phyloP scores from a whole-genome alignment of 768 basidiomycete genomes.

The Leccinellum rugosiceps region DNA sequence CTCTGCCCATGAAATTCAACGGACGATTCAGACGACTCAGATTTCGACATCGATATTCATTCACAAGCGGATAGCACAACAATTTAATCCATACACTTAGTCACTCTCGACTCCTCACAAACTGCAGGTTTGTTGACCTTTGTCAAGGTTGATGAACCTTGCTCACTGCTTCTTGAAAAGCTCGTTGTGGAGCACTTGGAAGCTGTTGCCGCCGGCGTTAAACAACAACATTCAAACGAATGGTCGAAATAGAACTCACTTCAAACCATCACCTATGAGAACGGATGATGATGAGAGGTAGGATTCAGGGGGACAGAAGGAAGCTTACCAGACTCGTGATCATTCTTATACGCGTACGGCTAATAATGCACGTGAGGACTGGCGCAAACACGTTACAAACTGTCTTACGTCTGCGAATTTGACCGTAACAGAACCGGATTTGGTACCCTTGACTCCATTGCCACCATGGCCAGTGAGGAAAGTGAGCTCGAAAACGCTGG shows the following conservation, averaged over 20 bases:
- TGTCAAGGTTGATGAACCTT: background rate
- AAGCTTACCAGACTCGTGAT: background rate
- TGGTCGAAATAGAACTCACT: background rate
- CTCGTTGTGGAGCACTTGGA: background rate
- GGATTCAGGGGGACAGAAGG: background rate
- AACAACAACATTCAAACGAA: background rate
- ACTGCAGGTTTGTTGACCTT: background rate
- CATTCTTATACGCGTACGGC: too few relatives aligned
- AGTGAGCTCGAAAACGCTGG: background rate
- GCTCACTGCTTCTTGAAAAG: background rate
- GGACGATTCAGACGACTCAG: too few relatives aligned
- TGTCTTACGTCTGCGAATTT: background rate
- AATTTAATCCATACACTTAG: background rate
- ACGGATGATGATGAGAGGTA: too few relatives aligned
- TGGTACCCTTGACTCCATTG: background rate
- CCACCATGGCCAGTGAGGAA: background rate
- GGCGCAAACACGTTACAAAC: background rate
- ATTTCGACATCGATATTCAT: background rate
- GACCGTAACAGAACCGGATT: background rate
- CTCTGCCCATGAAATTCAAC: too few relatives aligned
- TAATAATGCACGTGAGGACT: background rate
- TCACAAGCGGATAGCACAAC: background rate
- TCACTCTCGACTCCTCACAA: background rate
- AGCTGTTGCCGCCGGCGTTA: background rate
- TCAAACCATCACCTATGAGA: background rate